Conservation (phyloP, 306 rosid genomes). For the Vicia sativa region DNA sequence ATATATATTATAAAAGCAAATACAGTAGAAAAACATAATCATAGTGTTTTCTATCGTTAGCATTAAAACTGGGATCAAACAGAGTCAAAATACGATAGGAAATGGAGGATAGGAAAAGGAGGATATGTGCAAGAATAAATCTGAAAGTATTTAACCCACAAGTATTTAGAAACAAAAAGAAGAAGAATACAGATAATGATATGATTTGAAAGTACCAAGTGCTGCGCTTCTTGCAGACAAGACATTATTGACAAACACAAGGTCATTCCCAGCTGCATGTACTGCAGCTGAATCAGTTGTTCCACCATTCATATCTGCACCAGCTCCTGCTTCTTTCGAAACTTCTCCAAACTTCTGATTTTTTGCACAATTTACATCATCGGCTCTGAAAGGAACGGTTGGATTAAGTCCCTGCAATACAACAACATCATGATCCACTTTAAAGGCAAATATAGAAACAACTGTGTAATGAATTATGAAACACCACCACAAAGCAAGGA, state of each 20-base stretch:
- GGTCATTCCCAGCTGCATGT: slow-evolving; percentile 45
- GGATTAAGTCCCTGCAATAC: slow-evolving; percentile 50
- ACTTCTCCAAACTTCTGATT: slow-evolving; percentile 44
- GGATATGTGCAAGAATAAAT: background rate
- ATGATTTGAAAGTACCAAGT: slow-evolving; percentile 49
- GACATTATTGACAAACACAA: slow-evolving; percentile 42
- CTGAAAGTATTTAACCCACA: slow-evolving; percentile 14
- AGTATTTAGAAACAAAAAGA: slow-evolving; percentile 18
- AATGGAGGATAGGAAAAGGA: background rate
- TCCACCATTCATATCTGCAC: slow-evolving; percentile 38
- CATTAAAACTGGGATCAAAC: background rate
- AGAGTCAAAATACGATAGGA: background rate
- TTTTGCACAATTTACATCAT: slow-evolving; percentile 46
- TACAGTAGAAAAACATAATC: background rate
- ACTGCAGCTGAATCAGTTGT: slow-evolving; percentile 43
- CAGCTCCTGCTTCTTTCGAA: slow-evolving; percentile 43
- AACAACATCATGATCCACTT: slow-evolving; percentile 37
- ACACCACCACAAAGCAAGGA: background rate
- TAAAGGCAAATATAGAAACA: slow-evolving; percentile 24
- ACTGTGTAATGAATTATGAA: background rate
- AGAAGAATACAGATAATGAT: slow-evolving; percentile 14
- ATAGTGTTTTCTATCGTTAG: background rate
- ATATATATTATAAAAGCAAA: slow-evolving; percentile 6
- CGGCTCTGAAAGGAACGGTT: slow-evolving; percentile 46
- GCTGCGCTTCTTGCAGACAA: slow-evolving; percentile 40